Evolutionary conservation across 768 basidiomycete species (phyloP).

Genomic region (Lactarius tabidus): DNA sequence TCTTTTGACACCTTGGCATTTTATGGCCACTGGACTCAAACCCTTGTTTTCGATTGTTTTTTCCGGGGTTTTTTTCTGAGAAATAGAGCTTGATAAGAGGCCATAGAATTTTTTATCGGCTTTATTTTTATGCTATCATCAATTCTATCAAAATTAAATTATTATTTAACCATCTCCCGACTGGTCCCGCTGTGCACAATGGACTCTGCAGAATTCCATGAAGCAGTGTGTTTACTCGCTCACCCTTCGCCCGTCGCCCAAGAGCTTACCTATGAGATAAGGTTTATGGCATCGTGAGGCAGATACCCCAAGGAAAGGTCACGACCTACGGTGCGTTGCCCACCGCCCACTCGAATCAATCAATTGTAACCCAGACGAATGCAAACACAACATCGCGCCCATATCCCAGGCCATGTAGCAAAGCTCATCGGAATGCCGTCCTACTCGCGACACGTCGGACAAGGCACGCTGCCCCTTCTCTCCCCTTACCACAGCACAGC

Average conservation of each 20-base stretch:
- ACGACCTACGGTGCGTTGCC: constrained; percentile 64
- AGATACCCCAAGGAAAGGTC: constrained; percentile 62
- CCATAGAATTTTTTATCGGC: too few relatives aligned
- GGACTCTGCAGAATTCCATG: constrained; percentile 62
- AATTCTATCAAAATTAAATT: background rate
- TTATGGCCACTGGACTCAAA: too few relatives aligned
- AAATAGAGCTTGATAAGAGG: too few relatives aligned
- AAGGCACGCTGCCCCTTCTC: constrained; percentile 44
- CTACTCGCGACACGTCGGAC: constrained; percentile 77
- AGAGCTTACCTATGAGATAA: constrained; percentile 28
- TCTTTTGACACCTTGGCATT: too few relatives aligned
- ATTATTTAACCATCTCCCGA: background rate
- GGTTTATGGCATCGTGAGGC: constrained; percentile 71
- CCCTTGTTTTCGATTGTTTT: too few relatives aligned
- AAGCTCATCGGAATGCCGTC: constrained; percentile 76
- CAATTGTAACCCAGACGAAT: too few relatives aligned
- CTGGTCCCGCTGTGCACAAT: background rate
- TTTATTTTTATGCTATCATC: too few relatives aligned
- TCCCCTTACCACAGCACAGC: background rate
- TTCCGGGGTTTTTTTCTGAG: too few relatives aligned
- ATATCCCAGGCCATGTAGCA: constrained; percentile 63
- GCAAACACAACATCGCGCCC: background rate
- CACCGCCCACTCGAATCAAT: background rate
- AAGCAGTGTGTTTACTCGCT: constrained; percentile 39
- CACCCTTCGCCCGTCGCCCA: background rate